A percentile compares a stretch with the other conserved stretches of the same genome.
Evolutionary conservation across 2,329 filamentous ascomycete genomes (phyloP).

Genomic region (Arthrobotrys sphaeroides): DNA sequence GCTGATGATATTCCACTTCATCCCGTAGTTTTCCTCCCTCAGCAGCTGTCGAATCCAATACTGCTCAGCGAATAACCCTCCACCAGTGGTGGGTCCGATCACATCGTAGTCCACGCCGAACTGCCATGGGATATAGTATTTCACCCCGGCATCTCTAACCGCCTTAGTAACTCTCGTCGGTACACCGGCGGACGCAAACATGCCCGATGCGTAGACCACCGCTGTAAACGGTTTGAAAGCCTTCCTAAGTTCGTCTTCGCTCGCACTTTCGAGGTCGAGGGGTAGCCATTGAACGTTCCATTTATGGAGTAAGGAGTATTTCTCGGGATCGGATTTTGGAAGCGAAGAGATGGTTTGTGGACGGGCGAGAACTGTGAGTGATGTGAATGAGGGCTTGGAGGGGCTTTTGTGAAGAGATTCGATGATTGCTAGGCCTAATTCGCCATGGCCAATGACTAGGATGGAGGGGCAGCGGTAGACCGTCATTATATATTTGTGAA

Average conservation of each 20-base stretch:
- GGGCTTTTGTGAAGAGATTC: constrained; percentile 18
- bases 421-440: constrained; percentile 33
- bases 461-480: constrained; percentile 36
- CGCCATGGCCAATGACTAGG: constrained; percentile 45
- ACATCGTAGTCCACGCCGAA: constrained; percentile 77
- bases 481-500: constrained; percentile 23
- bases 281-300: constrained; percentile 40
- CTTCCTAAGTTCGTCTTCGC: constrained; percentile 6
- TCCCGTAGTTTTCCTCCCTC: constrained; percentile 62
- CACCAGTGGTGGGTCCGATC: constrained; percentile 69
- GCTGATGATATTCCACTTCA: constrained; percentile 73
- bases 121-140: constrained; percentile 75
- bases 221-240: constrained; percentile 41
- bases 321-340: constrained; percentile 32
- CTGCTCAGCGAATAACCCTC: constrained; percentile 76
- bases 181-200: constrained; percentile 19
- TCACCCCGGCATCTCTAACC: constrained; percentile 65
- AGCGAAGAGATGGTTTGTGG: constrained; percentile 45
- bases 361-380: constrained; percentile 39
- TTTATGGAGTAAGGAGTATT: constrained; percentile 38
- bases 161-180: constrained; percentile 67
- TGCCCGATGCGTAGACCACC: constrained; percentile 31
- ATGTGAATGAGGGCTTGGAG: constrained; percentile 28
- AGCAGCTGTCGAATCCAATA: constrained; percentile 68
- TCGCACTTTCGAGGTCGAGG: constrained; percentile 22